Evolutionary conservation across 202 grass and related monocot genomes (phyloP), one percentile per base, ranked within the genome.

Genomic region (Brachypodium distachyon): DNA sequence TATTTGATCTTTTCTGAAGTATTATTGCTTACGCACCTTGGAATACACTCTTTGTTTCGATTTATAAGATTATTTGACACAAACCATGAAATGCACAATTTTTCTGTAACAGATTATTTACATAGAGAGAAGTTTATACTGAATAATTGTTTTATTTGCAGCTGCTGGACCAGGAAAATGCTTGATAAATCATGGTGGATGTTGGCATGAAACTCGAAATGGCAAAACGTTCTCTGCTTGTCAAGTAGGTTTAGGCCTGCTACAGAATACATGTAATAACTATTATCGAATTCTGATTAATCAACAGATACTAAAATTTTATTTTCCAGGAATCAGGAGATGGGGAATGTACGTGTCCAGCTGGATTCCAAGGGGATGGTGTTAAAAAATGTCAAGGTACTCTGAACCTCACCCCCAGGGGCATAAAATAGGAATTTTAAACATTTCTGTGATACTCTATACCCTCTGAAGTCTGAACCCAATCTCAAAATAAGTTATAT

Each of bases 151-250:
- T 67, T 88, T 86, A 28, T 86, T 60, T 92, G 50, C 85, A 97
- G 94, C 94, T 72, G 85, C 70, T 61, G 94, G 94, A 6, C 84
- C 89, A 72, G 94, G 91, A 90, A 92, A 88, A 82, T 97, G 94
- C 67, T 83, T 78, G 73, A 87, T 97, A 81, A 88, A 90, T 27
- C 92, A 92, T 71, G 91, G 91, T 11, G 89, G 94, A 23, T 97
- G 94, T 80, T 94, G 94, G 94, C 80, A 92, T 40, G 61, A 78
- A 32, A 97, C 86, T 67, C 89, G 63, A 39, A 83, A 90, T 40
- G 76, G 82, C 37, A 92, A 79, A 69, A 87, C 87, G 8, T 97
- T 92, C 72, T 97, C 94, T 88, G 86, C 94, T 55, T 97, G 94
- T 77, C 81, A 84, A 77, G 91, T 97, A 75, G 32, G 68, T 75